phyloP scores from a whole-genome alignment of 306 rosid species.

The Trifolium fragiferum region DNA sequence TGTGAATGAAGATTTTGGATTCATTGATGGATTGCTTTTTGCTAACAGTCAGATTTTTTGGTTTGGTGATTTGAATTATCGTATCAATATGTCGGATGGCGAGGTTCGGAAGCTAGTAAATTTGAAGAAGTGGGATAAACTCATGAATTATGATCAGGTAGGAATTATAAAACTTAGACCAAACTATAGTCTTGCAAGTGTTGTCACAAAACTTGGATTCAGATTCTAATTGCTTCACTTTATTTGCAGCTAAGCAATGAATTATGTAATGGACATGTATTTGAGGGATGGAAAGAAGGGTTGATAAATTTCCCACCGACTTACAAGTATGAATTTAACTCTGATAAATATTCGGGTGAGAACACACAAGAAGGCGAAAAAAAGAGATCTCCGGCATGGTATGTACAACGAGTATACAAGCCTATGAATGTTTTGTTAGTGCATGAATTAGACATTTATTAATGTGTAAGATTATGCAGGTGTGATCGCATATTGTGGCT shows the following conservation, averaged over 20 bases:
- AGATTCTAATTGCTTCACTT: slow-evolving; percentile 27
- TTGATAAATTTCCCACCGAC: slow-evolving; percentile 81
- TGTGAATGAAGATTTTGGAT: slow-evolving; percentile 26
- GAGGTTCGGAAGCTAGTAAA: slow-evolving; percentile 70
- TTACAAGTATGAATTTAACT: slow-evolving; percentile 76
- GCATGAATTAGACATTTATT: not conserved
- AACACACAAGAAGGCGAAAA: slow-evolving; percentile 75
- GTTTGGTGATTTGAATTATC: slow-evolving; percentile 97
- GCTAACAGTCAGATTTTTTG: slow-evolving; percentile 84
- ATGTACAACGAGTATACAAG: slow-evolving; percentile 23
- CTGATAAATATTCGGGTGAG: slow-evolving; percentile 72
- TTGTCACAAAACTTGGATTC: not conserved
- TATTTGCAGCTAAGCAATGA: slow-evolving; percentile 78
- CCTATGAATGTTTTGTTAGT: not conserved
- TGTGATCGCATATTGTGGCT: slow-evolving; percentile 89
- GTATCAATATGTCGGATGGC: slow-evolving; percentile 67
- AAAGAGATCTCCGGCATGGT: slow-evolving; percentile 97
- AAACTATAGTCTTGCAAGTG: slow-evolving; percentile 3
- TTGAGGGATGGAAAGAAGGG: slow-evolving; percentile 96
- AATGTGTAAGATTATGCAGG: slow-evolving; percentile 52
- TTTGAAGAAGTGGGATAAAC: slow-evolving; percentile 71
- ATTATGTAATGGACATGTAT: slow-evolving; percentile 68
- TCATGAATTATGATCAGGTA: slow-evolving; percentile 83
- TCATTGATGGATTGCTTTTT: slow-evolving; percentile 40
- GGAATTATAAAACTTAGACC: slow-evolving; percentile 36